These are phyloP conservation scores for Huntiella bhutanensis DNA, from an alignment of 2,329 filamentous ascomycete genomes.

Conservation along the genomic window DNA sequence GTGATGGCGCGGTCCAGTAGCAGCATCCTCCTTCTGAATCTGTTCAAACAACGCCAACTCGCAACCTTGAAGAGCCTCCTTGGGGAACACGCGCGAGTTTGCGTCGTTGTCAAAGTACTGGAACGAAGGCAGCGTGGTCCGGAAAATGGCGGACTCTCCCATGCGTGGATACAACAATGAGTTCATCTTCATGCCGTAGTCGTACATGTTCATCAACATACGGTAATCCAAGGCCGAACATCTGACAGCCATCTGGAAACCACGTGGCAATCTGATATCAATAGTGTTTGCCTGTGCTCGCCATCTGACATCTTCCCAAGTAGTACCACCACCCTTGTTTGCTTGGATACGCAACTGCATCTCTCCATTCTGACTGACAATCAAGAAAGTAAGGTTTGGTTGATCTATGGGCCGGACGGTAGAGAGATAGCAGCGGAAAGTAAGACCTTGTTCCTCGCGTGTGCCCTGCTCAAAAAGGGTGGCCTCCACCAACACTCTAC, in stretches of 20 bases:
- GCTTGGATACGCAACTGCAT: constrained; percentile 57
- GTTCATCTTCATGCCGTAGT: constrained; percentile 64
- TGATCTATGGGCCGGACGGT: constrained; percentile 52
- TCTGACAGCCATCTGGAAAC: constrained; percentile 53
- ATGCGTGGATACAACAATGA: constrained; percentile 46
- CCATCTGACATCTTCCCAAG: constrained; percentile 73
- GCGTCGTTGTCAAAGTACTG: constrained; percentile 62
- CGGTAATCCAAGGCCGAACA: constrained; percentile 62
- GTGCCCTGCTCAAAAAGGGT: constrained; percentile 53
- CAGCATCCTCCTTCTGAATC: constrained; percentile 46
- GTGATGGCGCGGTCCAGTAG: constrained; percentile 49
- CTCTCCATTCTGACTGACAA: constrained; percentile 63
- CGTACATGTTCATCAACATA: constrained; percentile 63
- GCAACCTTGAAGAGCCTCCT: constrained; percentile 52
- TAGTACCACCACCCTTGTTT: constrained; percentile 47
- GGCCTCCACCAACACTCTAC: constrained; percentile 54
- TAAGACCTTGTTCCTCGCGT: constrained; percentile 44
- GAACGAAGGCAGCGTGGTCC: constrained; percentile 50
- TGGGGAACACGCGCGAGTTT: constrained; percentile 54
- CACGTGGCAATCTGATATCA: constrained; percentile 52
- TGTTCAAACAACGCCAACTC: constrained; percentile 60
- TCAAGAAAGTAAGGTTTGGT: constrained; percentile 48
- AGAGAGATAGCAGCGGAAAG: constrained; percentile 57
- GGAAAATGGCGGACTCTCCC: constrained; percentile 53
- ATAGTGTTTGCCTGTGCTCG: constrained; percentile 46